Conservation (phyloP, 2,329 filamentous ascomycete species). For the Colletotrichum sp. region DNA sequence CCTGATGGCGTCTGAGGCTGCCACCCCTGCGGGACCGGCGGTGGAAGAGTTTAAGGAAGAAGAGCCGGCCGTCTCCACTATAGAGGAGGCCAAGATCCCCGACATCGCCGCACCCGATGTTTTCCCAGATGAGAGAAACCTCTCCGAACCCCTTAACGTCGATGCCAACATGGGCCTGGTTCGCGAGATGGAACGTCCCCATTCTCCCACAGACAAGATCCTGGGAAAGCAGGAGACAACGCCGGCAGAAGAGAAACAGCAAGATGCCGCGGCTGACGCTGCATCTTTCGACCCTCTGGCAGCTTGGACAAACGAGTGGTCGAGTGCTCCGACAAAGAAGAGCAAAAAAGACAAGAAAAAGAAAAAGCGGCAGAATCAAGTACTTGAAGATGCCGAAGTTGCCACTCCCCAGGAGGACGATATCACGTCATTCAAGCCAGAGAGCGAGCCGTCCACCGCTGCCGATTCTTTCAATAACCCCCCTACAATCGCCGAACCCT, state of each 20-base stretch:
- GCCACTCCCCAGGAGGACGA: background rate
- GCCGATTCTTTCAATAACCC: background rate
- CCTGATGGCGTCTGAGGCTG: background rate
- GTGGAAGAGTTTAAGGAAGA: conserved; percentile 25
- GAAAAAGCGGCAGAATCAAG: conserved; percentile 28
- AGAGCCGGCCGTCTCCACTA: conserved; percentile 17
- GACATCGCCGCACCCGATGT: background rate
- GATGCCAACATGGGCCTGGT: background rate
- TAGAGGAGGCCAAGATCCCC: background rate
- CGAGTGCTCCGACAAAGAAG: conserved; percentile 25
- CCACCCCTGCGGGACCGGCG: background rate
- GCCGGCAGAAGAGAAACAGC: background rate
- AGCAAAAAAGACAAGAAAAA: conserved; percentile 41
- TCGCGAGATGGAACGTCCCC: background rate
- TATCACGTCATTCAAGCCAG: background rate
- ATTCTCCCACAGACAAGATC: background rate
- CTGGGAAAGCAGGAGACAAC: background rate
- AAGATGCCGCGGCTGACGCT: background rate
- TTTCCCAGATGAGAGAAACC: conserved; percentile 6
- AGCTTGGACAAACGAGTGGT: background rate
- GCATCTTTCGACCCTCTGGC: background rate
- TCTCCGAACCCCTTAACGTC: background rate
- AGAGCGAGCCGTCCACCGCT: background rate
- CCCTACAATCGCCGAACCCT: background rate
- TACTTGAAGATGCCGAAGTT: background rate